These are phyloP conservation scores for Termitomyces sp. DNA, from an alignment of 768 basidiomycete species.

Conservation along the genomic window DNA sequence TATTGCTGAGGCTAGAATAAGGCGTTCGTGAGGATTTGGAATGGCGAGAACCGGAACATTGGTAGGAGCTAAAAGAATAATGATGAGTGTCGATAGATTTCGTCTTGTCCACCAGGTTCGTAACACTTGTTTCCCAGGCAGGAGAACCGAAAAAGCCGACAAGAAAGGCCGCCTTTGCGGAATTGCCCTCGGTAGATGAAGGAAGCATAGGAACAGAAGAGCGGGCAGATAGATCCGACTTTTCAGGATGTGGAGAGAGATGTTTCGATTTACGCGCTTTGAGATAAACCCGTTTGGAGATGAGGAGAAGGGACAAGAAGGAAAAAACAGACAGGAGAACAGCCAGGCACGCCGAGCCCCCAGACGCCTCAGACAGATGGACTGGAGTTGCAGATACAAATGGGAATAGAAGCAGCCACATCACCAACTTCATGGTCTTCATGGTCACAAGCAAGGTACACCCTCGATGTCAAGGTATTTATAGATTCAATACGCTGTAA, in stretches of 20 bases:
- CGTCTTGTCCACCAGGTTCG: constrained; percentile 13
- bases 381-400: constrained; percentile 9
- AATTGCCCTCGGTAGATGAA: background rate
- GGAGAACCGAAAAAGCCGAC: constrained; percentile 46
- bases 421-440: constrained; percentile 6
- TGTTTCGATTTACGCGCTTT: constrained; percentile 18
- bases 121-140: constrained; percentile 36
- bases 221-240: constrained; percentile 11
- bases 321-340: constrained; percentile 22
- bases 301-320: constrained; percentile 21
- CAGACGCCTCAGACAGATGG: constrained; percentile 9
- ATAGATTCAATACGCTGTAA: background rate
- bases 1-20: constrained; percentile 7
- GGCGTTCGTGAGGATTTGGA: constrained; percentile 5
- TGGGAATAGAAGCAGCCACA: constrained; percentile 2
- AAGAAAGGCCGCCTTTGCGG: constrained; percentile 31
- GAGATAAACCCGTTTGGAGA: constrained; percentile 26
- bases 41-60: constrained; percentile 15
- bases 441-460: constrained; percentile 1
- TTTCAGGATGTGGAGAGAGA: constrained; percentile 1
- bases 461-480: background rate
- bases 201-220: constrained; percentile 17
- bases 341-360: constrained; percentile 21
- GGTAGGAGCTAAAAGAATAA: constrained; percentile 17
- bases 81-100: constrained; percentile 16